Percentiles rank a stretch among this genome's conserved stretches.
phyloP scores from a whole-genome alignment of 495 filamentous ascomycete genomes.

The Aspergillus taichungensis region DNA sequence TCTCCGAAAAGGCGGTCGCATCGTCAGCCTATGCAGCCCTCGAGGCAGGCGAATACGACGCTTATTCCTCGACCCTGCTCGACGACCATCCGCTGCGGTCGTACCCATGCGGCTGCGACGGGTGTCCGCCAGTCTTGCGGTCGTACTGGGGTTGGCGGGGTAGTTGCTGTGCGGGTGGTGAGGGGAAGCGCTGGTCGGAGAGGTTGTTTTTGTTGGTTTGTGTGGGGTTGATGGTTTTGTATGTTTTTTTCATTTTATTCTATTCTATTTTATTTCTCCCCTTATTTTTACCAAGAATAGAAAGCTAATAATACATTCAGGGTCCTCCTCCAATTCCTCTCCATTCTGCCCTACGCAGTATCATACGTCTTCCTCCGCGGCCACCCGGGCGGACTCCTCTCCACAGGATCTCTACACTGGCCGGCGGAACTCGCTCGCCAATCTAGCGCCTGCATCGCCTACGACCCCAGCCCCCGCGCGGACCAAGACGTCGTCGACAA shows the following conservation, averaged over 20 bases:
- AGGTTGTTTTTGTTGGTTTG: too few relatives aligned
- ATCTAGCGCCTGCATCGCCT: slow-evolving; percentile 50
- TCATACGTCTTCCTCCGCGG: slow-evolving; percentile 9
- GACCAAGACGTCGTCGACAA: slow-evolving; percentile 51
- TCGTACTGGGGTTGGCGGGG: slow-evolving; percentile 10
- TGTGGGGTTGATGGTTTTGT: neutral
- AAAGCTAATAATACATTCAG: neutral
- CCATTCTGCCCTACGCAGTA: slow-evolving; percentile 7
- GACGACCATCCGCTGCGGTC: slow-evolving; percentile 36
- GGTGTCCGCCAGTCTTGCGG: slow-evolving; percentile 18
- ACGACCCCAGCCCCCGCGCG: slow-evolving; percentile 67
- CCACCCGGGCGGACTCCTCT: neutral
- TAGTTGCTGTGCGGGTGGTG: slow-evolving; percentile 4
- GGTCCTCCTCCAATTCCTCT: slow-evolving; percentile 14
- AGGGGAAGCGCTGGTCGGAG: neutral
- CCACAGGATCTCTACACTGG: slow-evolving; percentile 8
- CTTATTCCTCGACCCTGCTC: slow-evolving; percentile 22
- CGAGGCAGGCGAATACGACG: slow-evolving; percentile 17
- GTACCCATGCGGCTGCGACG: slow-evolving; percentile 28
- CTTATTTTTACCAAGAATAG: too few relatives aligned
- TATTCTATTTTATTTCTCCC: too few relatives aligned
- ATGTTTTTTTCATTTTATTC: too few relatives aligned
- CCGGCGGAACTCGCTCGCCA: slow-evolving; percentile 17
- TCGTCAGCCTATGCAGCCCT: neutral
- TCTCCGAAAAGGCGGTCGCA: too few relatives aligned